A percentile compares a stretch with the other conserved stretches of the same genome.
Evolutionary conservation across 768 basidiomycete genomes (phyloP).

Genomic region (Mycena epipterygia): DNA sequence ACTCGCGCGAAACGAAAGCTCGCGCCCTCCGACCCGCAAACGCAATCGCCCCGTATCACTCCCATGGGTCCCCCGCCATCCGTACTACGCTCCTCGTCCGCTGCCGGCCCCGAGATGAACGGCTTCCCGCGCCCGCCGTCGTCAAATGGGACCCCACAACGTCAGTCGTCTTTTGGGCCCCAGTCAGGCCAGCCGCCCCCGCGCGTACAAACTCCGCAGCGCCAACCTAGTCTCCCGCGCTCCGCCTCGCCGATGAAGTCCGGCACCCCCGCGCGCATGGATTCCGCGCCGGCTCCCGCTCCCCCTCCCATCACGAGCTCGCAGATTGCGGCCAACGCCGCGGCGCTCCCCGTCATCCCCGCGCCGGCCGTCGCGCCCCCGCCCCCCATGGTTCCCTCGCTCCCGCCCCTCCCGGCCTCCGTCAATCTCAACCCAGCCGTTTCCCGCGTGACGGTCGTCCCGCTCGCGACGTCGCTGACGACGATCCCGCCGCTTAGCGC

Average conservation of each 20-base stretch:
- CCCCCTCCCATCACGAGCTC: constrained; percentile 10
- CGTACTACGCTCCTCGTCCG: constrained; percentile 31
- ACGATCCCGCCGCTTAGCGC: constrained; percentile 69
- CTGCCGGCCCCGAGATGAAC: constrained; percentile 2
- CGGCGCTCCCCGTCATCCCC: constrained; percentile 15
- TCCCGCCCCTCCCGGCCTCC: constrained; percentile 59
- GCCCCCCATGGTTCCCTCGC: constrained; percentile 42
- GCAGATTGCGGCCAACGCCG: constrained; percentile 23
- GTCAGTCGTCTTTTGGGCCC: constrained; percentile 20
- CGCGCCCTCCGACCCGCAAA: constrained; percentile 24
- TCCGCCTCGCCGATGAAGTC: constrained; percentile 35
- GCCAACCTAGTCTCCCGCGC: constrained; percentile 23
- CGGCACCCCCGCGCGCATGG: constrained; percentile 17
- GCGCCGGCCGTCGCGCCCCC: constrained; percentile 27
- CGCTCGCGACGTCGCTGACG: constrained; percentile 64
- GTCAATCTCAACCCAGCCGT: constrained; percentile 67
- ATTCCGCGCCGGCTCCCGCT: constrained; percentile 1
- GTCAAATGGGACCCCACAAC: constrained; percentile 19
- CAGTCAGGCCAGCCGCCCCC: constrained; percentile 1
- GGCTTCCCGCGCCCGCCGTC: constrained; percentile 22
- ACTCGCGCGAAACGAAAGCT: constrained; percentile 20
- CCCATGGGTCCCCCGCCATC: constrained; percentile 32
- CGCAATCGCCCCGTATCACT: constrained; percentile 29
- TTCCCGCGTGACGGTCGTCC: constrained; percentile 75
- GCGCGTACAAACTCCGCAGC: constrained; percentile 23